These are phyloP conservation scores for Fomitopsis betulina DNA, from an alignment of 1,284 basidiomycete species.

Conservation along the genomic window DNA sequence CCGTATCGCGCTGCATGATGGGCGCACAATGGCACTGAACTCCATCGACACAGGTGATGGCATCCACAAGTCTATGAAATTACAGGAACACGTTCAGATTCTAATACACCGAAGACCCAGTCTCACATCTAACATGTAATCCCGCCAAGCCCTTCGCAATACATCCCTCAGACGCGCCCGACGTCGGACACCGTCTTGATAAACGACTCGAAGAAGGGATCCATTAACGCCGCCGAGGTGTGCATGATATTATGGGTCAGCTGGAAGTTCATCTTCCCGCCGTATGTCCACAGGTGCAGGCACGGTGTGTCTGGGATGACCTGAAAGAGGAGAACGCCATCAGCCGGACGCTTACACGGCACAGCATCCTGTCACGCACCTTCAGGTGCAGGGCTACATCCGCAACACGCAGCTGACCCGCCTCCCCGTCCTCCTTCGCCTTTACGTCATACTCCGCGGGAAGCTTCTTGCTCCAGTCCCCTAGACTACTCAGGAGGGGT, in stretches of 20 bases:
- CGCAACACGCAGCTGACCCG: background rate
- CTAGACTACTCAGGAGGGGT: conserved; percentile 1
- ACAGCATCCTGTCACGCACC: background rate
- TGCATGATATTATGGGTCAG: conserved; percentile 1
- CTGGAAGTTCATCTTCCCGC: background rate
- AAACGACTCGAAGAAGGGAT: background rate
- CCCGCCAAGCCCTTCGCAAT: background rate
- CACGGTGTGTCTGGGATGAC: background rate
- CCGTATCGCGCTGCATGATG: too few species aligned
- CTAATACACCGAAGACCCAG: background rate
- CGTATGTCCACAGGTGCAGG: conserved; percentile 3
- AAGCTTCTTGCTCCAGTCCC: conserved; percentile 1
- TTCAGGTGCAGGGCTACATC: background rate
- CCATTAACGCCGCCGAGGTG: conserved; percentile 1
- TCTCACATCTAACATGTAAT: background rate
- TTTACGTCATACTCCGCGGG: background rate
- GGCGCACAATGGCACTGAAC: too few species aligned
- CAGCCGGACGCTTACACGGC: background rate
- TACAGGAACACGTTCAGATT: background rate
- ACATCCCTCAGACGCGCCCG: background rate
- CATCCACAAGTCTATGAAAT: too few species aligned
- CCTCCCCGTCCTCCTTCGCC: background rate
- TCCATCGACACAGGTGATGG: too few species aligned
- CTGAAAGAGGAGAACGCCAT: background rate
- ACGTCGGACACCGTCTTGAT: background rate